phyloP scores from a whole-genome alignment of 2,329 filamentous ascomycete genomes.

The Trichoderma sp. region DNA sequence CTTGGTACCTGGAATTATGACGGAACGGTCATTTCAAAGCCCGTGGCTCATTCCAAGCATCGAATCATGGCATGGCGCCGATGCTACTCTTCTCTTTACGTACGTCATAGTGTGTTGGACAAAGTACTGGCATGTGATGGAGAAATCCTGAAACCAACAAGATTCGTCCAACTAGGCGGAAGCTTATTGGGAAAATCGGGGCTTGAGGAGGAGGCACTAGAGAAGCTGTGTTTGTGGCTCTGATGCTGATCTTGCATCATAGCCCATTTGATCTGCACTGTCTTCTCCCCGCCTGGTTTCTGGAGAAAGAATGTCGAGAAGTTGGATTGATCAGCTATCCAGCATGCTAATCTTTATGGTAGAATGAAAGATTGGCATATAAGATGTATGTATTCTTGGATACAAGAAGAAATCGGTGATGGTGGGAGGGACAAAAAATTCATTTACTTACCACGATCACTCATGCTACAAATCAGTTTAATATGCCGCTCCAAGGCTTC shows the following conservation, averaged over 20 bases:
- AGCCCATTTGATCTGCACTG: neutral
- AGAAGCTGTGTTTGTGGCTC: neutral
- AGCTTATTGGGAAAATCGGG: constrained; percentile 8
- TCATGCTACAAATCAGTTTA: neutral
- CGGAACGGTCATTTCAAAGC: neutral
- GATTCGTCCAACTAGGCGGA: neutral
- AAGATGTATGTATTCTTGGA: neutral
- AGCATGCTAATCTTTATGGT: neutral
- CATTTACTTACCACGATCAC: neutral
- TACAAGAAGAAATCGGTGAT: neutral
- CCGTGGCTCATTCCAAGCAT: neutral
- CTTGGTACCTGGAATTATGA: neutral
- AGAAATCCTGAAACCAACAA: neutral
- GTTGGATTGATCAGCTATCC: neutral
- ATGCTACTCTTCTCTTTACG: neutral
- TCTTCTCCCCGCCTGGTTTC: neutral
- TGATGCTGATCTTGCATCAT: constrained; percentile 18
- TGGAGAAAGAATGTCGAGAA: neutral
- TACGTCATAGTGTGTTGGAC: neutral
- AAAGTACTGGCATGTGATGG: neutral
- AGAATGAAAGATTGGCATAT: neutral
- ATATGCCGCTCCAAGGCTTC: neutral
- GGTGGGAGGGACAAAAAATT: neutral
- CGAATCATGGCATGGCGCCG: neutral
- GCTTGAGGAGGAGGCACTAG: neutral